These are phyloP conservation scores for Xylaria sp. DNA, from an alignment of 2,329 filamentous ascomycete genomes.

Conservation along the genomic window DNA sequence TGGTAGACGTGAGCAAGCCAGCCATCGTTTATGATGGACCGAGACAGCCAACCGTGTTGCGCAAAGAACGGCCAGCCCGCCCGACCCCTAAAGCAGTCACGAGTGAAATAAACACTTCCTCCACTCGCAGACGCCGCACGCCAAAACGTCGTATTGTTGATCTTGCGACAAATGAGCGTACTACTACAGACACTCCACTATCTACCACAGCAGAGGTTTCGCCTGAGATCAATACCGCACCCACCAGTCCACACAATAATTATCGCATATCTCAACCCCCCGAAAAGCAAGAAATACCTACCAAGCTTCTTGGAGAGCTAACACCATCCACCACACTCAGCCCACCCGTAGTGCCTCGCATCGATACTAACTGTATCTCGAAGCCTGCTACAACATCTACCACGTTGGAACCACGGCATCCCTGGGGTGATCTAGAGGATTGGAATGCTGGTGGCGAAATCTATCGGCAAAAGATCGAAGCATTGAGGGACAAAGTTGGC, in stretches of 20 bases:
- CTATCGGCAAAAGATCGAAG: conserved; percentile 89
- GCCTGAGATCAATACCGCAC: conserved; percentile 40
- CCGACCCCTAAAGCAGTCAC: conserved; percentile 63
- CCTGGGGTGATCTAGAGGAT: conserved; percentile 61
- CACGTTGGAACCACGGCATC: conserved; percentile 48
- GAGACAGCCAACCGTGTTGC: conserved; percentile 63
- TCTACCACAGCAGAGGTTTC: conserved; percentile 38
- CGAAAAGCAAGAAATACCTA: conserved; percentile 51
- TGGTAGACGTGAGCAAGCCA: conserved; percentile 75
- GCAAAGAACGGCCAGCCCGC: conserved; percentile 64
- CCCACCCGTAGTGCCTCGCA: conserved; percentile 52
- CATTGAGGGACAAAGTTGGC: conserved; percentile 84
- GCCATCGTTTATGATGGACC: conserved; percentile 66
- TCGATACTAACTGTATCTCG: conserved; percentile 53
- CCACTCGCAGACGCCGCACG: conserved; percentile 69
- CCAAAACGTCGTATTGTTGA: conserved; percentile 74
- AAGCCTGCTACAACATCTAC: conserved; percentile 51
- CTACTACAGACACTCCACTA: conserved; percentile 40
- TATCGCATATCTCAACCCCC: conserved; percentile 60
- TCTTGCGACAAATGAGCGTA: conserved; percentile 64
- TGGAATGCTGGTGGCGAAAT: conserved; percentile 78
- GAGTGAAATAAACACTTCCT: conserved; percentile 68
- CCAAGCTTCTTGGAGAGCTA: conserved; percentile 49
- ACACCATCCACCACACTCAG: conserved; percentile 48
- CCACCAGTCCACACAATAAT: conserved; percentile 49